phyloP scores from a whole-genome alignment of 2,329 filamentous ascomycete genomes.

The Diaporthe velutina region DNA sequence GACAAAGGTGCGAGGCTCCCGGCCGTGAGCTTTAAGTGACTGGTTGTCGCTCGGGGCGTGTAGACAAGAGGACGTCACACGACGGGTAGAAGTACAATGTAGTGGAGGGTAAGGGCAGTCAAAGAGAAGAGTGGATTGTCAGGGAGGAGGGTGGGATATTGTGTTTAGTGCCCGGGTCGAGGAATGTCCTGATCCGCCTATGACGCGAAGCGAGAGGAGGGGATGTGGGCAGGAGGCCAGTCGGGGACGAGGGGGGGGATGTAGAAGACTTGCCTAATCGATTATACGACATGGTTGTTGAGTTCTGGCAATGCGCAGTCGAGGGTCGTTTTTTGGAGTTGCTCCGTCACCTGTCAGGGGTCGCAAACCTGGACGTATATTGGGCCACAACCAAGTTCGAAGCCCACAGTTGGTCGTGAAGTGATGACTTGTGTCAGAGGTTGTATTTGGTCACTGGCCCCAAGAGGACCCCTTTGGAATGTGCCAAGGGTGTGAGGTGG shows the following conservation, averaged over 20 bases:
- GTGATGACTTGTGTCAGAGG: conserved; percentile 18
- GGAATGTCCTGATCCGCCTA: conserved; percentile 27
- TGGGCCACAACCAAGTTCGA: conserved; percentile 23
- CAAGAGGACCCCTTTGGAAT: conserved; percentile 16
- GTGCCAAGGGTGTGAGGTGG: conserved; percentile 27
- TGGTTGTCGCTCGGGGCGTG: conserved; percentile 6
- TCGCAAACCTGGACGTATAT: conserved; percentile 32
- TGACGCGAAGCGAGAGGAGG: conserved; percentile 39
- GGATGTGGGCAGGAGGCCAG: conserved; percentile 36
- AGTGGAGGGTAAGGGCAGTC: conserved; percentile 18
- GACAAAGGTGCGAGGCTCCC: conserved; percentile 36
- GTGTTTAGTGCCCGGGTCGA: conserved; percentile 33
- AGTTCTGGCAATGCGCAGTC: conserved; percentile 23
- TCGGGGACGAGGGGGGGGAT: neutral
- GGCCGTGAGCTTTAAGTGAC: conserved; percentile 19
- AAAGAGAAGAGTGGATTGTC: conserved; percentile 31
- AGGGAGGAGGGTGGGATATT: conserved; percentile 29
- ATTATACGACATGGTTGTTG: conserved; percentile 77
- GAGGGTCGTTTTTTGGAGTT: conserved; percentile 9
- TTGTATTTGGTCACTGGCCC: conserved; percentile 5
- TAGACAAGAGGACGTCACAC: conserved; percentile 34
- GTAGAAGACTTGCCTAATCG: conserved; percentile 72
- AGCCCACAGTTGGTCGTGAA: conserved; percentile 27
- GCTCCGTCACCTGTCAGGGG: conserved; percentile 21
- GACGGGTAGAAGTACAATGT: conserved; percentile 6